Evolutionary conservation across 768 basidiomycete species (phyloP).

Genomic region (Phlebiopsis flavidoalba): DNA sequence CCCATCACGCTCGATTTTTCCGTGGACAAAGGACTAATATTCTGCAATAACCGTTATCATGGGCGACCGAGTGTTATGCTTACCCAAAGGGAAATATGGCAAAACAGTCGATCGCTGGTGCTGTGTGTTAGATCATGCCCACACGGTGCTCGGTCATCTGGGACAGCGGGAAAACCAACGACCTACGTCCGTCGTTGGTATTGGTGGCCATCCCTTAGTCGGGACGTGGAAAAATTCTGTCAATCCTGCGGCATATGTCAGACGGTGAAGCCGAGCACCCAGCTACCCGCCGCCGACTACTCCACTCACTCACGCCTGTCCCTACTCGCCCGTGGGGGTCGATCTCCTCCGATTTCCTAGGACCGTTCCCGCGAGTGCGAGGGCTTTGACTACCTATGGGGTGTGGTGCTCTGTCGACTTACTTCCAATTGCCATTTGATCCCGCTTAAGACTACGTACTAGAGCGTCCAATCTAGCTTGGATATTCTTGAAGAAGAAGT

Average conservation of each 20-base stretch:
- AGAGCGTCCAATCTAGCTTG: not conserved
- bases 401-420: not conserved
- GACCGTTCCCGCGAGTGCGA: too few species aligned
- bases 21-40: too few species aligned
- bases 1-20: too few species aligned
- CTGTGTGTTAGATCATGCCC: constrained; percentile 26
- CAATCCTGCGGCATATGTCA: too few species aligned
- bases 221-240: constrained; percentile 17
- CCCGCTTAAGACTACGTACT: not conserved
- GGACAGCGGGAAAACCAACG: constrained; percentile 18
- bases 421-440: not conserved
- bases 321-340: too few species aligned
- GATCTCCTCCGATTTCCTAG: too few species aligned
- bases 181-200: constrained; percentile 29
- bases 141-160: constrained; percentile 29
- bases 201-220: constrained; percentile 29
- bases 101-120: constrained; percentile 3
- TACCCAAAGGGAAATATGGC: not conserved
- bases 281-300: too few species aligned
- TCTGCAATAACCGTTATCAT: too few species aligned
- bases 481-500: not conserved
- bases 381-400: not conserved
- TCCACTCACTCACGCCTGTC: too few species aligned
- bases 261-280: too few species aligned
- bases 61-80: not conserved